Base-by-base conservation (phyloP, 1,284 basidiomycete genomes). In the Hypsizygus ulmarius region DNA sequence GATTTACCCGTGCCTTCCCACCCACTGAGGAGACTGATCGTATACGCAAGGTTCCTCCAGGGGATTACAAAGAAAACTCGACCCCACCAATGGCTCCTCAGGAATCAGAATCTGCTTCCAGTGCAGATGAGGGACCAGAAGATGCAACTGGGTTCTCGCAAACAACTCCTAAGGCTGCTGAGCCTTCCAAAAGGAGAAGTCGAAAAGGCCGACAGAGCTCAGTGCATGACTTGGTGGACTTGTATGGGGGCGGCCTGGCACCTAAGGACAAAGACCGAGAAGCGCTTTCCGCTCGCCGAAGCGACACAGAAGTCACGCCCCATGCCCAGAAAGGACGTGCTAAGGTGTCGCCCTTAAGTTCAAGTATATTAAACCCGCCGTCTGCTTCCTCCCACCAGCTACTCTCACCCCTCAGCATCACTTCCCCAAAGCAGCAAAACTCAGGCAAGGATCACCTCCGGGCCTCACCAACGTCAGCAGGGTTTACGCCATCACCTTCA, bases 181-280 rank as follows among this genome's bases (percentile, higher is more conserved):
- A 25, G 33, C 60, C 48, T 43, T 45, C 55, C 39, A 58, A 64
- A 34, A 54, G 59, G 36, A 59, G 54, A 36, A 62, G 59, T 30
- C 60, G 65, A 38, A 82, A 80, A 57, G 71, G 76, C 27, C 69
- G 86, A 52, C 86, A 90, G 67, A 82, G 79, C 55, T 90, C 88
- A 6, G 87, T 90, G 18, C 85, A 90, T 59, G 84, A 90, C 58
- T 63, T 90, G 45, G 84, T 90, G 29, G 84, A 86, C 62, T 64
- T 90, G 21, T 89, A 82, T 73, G 84, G 84, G 39, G 85, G 84
- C 11, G 72, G 74, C 9, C 51, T 70, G 41, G 59, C 50, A 51
- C 49, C 53, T 36, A 73, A 67, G 55, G 72, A 77, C 47, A 70
- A 66, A 49, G 67, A 64, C 32, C 66, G 65, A 50, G 65, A 66